Evolutionary conservation across 2,329 filamentous ascomycete species (phyloP), one percentile per base, ranked within the genome.

Genomic region (Teratosphaeriaceae sp.): DNA sequence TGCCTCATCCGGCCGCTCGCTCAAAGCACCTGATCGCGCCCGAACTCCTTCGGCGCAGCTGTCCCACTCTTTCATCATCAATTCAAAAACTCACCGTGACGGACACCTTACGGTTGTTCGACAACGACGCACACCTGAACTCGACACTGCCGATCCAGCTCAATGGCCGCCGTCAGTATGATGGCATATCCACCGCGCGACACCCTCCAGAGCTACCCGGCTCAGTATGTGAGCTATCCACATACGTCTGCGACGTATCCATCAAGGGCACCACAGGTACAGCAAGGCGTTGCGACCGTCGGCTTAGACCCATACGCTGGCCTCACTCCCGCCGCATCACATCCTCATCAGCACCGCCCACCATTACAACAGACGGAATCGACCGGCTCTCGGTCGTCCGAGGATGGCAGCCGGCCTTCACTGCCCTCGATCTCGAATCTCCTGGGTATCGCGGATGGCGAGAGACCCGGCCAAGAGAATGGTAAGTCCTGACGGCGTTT

Each of bases 361-460:
- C 39, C 39, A 20, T 47, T 46, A 37, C 36, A 20, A 16, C 40
- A 47, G 16, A 20, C 34, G 26, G 19, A 21, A 29, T 23, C 42
- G 22, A n/a, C 43, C 27, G 34, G 27, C 20, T 59, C 56, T n/a
- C 49, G 51, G 12, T 35, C 38, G 20, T 56, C 53, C 26, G 55
- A 60, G 5, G 55, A 60, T 39, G 55, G 51, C 11, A 51, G 80
- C 53, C 89, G 84, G 68, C 92, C 85, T 60, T 94, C 88, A 39
- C 72, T 97, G 45, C 90, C 90, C 16, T 95, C 90, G 29, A 96
- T 97, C 64, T 95, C 88, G 27, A 90, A 88, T 64, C 76, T 97
- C 44, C 74, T 97, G 40, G 84, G 85, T 49, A 78, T 90, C 58
- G 86, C 88, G 41, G 86, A 92, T 65, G 80, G 80, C 55, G 82